Base-by-base conservation (phyloP, 306 rosid genomes). In the Dryas octopetala region DNA sequence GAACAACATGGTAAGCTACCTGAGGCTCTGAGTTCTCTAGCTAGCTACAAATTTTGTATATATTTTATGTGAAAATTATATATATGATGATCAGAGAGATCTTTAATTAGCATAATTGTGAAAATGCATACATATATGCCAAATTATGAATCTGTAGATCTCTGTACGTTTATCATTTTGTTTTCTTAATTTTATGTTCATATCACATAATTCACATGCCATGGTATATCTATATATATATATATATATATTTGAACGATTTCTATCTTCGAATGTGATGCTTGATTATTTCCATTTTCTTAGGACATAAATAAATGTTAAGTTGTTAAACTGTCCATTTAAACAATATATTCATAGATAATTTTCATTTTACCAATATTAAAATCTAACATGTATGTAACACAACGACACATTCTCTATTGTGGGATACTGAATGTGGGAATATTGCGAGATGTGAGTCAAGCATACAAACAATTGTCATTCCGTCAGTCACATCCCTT, bases 1-100 rank as follows among this genome's bases (percentile, higher is more conserved):
- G 51, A 50, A 3, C 50, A 76, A 14, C 69, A 76, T 76, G 80
- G 75, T 76, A 68, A 9, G 74, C 74, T 53, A 16, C 15, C 49
- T 32, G 45, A 38, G 38, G 38, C 38, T 32, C 38, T 32, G 2
- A 32, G 38, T 32, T 32, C 62, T 57, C 62, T 46, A 5, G 6
- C 49, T 46, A 46, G 49, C 49, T 63, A 15, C 11, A 41, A 64
- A n/a, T 23, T 64, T 64, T 7, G 9, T 40, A 10, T 64, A 15
- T 40, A 10, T 64, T 64, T 64, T 41, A 14, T 45, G 3, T 43
- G 50, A 41, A 32, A 19, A 57, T 32, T 32, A 32, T 32, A 15
- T 32, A 32, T 32, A 15, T 13, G 15, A 53, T 28, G 44, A 40
- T 40, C 28, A 64, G 51, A 23, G 28, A 43, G 71, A 46, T 55